Base-by-base conservation (phyloP, 768 basidiomycete genomes). In the Tulasnella sp. region DNA sequence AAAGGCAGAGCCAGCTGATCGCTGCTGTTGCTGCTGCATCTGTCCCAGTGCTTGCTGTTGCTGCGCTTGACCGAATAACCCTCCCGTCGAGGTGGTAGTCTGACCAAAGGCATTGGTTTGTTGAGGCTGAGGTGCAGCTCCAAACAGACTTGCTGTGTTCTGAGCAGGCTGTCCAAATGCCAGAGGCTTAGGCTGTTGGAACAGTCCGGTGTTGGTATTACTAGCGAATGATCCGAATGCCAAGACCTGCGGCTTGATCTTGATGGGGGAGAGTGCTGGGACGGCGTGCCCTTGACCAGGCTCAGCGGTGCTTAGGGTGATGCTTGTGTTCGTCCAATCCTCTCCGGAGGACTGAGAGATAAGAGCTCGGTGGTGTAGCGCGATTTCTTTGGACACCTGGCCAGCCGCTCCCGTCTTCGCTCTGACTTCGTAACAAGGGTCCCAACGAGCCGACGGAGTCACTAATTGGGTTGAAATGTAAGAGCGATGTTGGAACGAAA, bases 341-440 rank as follows among this genome's bases (percentile, higher is more conserved):
- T 84, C 82, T 11, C 82, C 82, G 0, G 82, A 81, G 63, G 67
- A 67, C 63, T 84, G 81, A 0, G 66, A 69, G 51, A 83, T 71
- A 27, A 73, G 70, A 0, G 80, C 80, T 24, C 78, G 77, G 64
- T 82, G 83, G 60, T 80, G 76, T 9, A 84, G 71, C 2, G 73
- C 62, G 24, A 81, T 73, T 0, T 71, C 65, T 4, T 75, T 65
- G 0, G 74, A 74, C 2, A 76, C 74, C 59, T 75, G 72, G 0
- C 75, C 76, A 17, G 60, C 71, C 66, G 53, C 74, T 68, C 17
- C 65, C 19, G 74, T 77, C 0, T 71, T 72, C 1, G 80, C 80
- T 59, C 80, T 76, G 0, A 84, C 72, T 61, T 83, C 81, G 63
- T 84, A 83, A 2, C 73, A 74, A 1, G 80, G 78, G 11, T 66